A percentile compares a stretch with the other conserved stretches of the same genome.
These are phyloP conservation scores for Balansia obtecta DNA, from an alignment of 2,329 filamentous ascomycete genomes.

Conservation along the genomic window DNA sequence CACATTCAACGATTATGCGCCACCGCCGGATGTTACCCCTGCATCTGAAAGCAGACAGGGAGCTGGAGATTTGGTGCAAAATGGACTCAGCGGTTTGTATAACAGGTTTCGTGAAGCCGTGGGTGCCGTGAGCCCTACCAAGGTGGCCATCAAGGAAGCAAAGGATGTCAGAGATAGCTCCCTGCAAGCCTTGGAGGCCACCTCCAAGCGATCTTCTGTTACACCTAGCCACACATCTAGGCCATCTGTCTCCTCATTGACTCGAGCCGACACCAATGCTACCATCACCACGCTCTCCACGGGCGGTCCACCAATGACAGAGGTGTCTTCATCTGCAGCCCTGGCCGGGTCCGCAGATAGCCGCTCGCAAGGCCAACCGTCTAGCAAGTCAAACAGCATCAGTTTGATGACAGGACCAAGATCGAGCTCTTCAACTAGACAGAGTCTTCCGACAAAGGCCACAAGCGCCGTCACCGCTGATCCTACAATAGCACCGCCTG, in stretches of 20 bases:
- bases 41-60: constrained; percentile 56
- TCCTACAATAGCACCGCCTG: constrained; percentile 34
- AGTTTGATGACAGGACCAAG: constrained; percentile 33
- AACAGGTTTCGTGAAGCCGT: constrained; percentile 73
- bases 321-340: constrained; percentile 24
- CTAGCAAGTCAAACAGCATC: constrained; percentile 36
- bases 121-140: constrained; percentile 45
- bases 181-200: constrained; percentile 12
- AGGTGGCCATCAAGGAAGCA: constrained; percentile 21
- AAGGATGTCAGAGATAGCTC: constrained; percentile 23
- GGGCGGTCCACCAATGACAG: constrained; percentile 18
- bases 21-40: constrained; percentile 47
- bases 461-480: constrained; percentile 29
- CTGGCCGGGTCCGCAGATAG: constrained; percentile 24
- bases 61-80: constrained; percentile 63
- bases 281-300: constrained; percentile 20
- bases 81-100: constrained; percentile 81
- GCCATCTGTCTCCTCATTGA: constrained; percentile 26
- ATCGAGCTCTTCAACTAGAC: constrained; percentile 25
- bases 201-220: constrained; percentile 31
- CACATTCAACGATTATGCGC: constrained; percentile 86
- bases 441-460: constrained; percentile 29
- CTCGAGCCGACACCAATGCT: constrained; percentile 26
- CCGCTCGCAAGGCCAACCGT: constrained; percentile 27
- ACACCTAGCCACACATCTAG: constrained; percentile 29